phyloP scores from a whole-genome alignment of 2,329 filamentous ascomycete genomes.

The Drechslerella coelobrocha region DNA sequence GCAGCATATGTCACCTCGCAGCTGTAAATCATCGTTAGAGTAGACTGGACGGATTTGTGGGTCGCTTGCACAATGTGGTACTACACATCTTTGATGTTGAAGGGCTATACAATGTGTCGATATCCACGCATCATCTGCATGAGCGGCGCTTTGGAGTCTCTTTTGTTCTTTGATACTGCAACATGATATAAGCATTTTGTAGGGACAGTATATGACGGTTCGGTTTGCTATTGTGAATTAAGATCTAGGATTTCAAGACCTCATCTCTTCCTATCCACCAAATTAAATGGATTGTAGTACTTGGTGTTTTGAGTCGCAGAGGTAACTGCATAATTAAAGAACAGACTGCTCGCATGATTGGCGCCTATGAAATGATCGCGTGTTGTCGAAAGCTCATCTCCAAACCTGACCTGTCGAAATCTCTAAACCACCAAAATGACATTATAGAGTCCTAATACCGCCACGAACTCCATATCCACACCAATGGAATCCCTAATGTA shows the following conservation, averaged over 20 bases:
- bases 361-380: no score
- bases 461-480: not conserved
- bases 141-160: constrained; percentile 6
- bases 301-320: no score
- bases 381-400: no score
- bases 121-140: constrained; percentile 1
- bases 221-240: no score
- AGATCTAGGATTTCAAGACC: no score
- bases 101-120: not conserved
- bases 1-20: constrained; percentile 4
- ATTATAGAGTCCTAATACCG: constrained; percentile 11
- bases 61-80: not conserved
- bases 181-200: no score
- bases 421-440: constrained; percentile 17
- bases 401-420: not conserved
- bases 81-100: not conserved
- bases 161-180: not conserved
- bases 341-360: no score
- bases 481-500: constrained; percentile 48
- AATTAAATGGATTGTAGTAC: no score
- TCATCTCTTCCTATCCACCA: no score
- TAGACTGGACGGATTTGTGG: not conserved
- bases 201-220: not conserved
- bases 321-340: no score
- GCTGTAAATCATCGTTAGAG: not conserved